Evolutionary conservation across 2,329 filamentous ascomycete species (phyloP).

Genomic region (Trichophyton schoenleinii): DNA sequence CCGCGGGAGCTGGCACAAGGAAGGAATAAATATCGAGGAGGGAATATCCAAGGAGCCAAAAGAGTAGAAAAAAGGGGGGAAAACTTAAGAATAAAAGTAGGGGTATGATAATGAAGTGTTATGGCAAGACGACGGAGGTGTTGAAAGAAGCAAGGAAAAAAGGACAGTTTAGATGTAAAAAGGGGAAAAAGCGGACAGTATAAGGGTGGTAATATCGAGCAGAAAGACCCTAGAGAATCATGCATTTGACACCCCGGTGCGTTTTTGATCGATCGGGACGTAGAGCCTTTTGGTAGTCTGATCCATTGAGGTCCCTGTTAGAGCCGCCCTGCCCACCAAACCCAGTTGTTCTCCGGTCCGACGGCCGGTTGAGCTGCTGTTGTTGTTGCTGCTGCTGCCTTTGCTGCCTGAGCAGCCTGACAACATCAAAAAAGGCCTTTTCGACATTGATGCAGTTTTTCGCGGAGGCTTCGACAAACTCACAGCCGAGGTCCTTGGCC

Average conservation of each 20-base stretch:
- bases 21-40: background rate
- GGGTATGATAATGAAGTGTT: background rate
- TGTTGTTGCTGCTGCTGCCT: constrained; percentile 42
- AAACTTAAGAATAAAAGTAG: background rate
- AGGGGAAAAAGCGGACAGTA: background rate
- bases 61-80: background rate
- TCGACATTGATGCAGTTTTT: constrained; percentile 98
- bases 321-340: constrained; percentile 18
- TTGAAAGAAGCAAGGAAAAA: background rate
- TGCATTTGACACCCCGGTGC: constrained; percentile 28
- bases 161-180: background rate
- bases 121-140: background rate
- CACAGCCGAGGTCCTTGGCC: constrained; percentile 82
- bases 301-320: constrained; percentile 16
- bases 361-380: constrained; percentile 17
- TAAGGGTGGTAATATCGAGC: background rate
- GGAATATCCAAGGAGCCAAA: background rate
- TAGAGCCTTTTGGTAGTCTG: constrained; percentile 29
- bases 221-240: constrained; percentile 24
- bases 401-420: constrained; percentile 76
- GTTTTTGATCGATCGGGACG: constrained; percentile 27
- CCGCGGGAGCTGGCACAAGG: background rate
- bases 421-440: constrained; percentile 97
- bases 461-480: constrained; percentile 92
- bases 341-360: constrained; percentile 27